phyloP scores from a whole-genome alignment of 1,139 yeast genomes.

The Suhomyces panamericanus region DNA sequence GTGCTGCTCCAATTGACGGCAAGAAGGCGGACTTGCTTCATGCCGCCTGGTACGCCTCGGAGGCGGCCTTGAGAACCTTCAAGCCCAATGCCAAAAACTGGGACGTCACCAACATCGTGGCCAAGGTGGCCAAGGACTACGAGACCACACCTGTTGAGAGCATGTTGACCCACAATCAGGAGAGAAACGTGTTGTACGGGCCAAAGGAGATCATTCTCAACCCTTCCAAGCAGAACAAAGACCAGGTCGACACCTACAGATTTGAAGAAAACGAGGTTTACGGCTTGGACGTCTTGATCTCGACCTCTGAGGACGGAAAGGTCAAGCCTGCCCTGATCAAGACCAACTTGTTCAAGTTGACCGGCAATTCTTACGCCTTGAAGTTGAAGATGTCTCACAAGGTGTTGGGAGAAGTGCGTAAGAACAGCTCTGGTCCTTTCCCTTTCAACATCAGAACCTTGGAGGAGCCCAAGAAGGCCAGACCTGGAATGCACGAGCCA shows the following conservation, averaged over 20 bases:
- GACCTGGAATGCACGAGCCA: conserved; percentile 77
- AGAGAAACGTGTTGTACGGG: conserved; percentile 68
- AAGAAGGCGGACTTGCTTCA: conserved; percentile 65
- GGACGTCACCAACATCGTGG: conserved; percentile 74
- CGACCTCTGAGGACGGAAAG: conserved; percentile 69
- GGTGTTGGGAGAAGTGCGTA: conserved; percentile 62
- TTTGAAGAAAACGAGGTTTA: conserved; percentile 79
- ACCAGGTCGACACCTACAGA: conserved; percentile 61
- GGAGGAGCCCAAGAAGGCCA: conserved; percentile 69
- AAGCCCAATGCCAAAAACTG: conserved; percentile 71
- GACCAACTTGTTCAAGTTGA: conserved; percentile 73
- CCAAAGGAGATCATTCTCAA: conserved; percentile 75
- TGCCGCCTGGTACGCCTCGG: conserved; percentile 77
- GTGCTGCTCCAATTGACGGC: conserved; percentile 50
- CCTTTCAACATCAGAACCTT: conserved; percentile 70
- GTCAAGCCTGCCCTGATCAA: conserved; percentile 60
- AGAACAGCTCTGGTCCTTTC: conserved; percentile 61
- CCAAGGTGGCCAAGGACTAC: conserved; percentile 60
- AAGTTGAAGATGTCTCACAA: conserved; percentile 73
- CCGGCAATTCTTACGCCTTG: conserved; percentile 67
- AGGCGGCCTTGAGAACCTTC: conserved; percentile 74
- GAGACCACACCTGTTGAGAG: conserved; percentile 70
- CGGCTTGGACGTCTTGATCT: conserved; percentile 71
- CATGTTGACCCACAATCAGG: conserved; percentile 76
- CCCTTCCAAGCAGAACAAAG: conserved; percentile 68